Percentiles rank a stretch among this genome's conserved stretches.
phyloP scores from a whole-genome alignment of 108 stramenopile genomes.

The Thalassiosira profunda region DNA sequence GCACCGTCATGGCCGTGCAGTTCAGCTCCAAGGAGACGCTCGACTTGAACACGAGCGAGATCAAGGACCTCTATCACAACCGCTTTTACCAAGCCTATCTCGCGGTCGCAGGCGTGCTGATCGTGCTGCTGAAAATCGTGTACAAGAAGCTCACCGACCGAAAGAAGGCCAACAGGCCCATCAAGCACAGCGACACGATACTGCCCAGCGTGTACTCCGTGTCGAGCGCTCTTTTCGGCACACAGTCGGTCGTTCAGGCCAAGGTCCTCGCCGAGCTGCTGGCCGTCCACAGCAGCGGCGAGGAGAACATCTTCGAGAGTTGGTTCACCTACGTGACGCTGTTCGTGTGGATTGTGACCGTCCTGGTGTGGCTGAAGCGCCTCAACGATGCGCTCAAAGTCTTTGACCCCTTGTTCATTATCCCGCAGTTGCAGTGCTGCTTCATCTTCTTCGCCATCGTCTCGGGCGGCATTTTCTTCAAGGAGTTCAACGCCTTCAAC shows the following conservation, averaged over 20 bases:
- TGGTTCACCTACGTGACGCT: constrained; percentile 68
- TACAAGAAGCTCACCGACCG: constrained; percentile 26
- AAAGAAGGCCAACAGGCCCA: constrained; percentile 22
- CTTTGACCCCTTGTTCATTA: constrained; percentile 83
- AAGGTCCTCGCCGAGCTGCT: constrained; percentile 70
- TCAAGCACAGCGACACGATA: constrained; percentile 38
- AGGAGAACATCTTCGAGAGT: constrained; percentile 49
- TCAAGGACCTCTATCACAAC: constrained; percentile 34
- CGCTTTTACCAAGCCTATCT: constrained; percentile 46
- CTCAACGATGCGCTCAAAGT: constrained; percentile 60
- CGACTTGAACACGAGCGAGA: constrained; percentile 26
- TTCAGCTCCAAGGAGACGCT: constrained; percentile 55
- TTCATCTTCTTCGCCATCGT: constrained; percentile 77
- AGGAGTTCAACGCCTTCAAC: constrained; percentile 56
- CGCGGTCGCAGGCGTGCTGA: constrained; percentile 15
- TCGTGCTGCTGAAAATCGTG: constrained; percentile 31
- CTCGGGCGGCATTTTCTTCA: constrained; percentile 74
- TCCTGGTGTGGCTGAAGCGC: constrained; percentile 62
- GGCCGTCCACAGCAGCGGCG: constrained; percentile 38
- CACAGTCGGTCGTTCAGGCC: constrained; percentile 70
- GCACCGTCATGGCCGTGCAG: constrained; percentile 59
- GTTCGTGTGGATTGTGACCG: constrained; percentile 54
- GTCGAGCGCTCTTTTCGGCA: constrained; percentile 71
- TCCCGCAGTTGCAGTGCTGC: constrained; percentile 73
- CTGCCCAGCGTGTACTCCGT: constrained; percentile 63